Conservation (phyloP, 1,284 basidiomycete species). For the Ceratorhiza oryzae-sativae region DNA sequence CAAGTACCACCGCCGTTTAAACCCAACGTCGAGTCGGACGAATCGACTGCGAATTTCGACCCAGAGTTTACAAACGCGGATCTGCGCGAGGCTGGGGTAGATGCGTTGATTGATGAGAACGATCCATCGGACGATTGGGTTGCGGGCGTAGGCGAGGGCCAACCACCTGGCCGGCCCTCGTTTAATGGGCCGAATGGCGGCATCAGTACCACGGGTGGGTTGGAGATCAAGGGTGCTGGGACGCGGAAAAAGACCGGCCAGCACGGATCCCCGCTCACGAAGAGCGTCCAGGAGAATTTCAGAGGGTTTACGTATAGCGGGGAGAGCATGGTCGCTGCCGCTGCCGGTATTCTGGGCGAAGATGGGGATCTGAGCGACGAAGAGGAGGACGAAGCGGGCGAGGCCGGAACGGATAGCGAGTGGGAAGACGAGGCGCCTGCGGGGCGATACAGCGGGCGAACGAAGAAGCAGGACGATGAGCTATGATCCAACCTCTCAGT, state of each 20-base stretch:
- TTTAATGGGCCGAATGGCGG: constrained; percentile 39
- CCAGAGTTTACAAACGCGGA: constrained; percentile 95
- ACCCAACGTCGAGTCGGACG: constrained; percentile 97
- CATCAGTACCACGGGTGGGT: background rate
- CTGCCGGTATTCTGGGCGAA: constrained; percentile 55
- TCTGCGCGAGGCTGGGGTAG: constrained; percentile 71
- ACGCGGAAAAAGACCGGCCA: constrained; percentile 56
- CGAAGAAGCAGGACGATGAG: constrained; percentile 19
- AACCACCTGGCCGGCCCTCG: constrained; percentile 48
- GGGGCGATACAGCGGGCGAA: constrained; percentile 25
- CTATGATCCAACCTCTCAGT: background rate
- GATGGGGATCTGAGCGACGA: constrained; percentile 52
- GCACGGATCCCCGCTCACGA: constrained; percentile 75
- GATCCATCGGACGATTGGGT: constrained; percentile 79
- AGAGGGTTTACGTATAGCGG: constrained; percentile 89
- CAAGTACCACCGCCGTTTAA: constrained; percentile 98
- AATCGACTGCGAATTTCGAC: constrained; percentile 97
- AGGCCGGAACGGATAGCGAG: constrained; percentile 47
- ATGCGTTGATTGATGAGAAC: constrained; percentile 68
- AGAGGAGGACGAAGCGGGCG: constrained; percentile 50
- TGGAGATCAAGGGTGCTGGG: constrained; percentile 46
- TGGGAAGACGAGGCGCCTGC: constrained; percentile 48
- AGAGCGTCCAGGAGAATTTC: constrained; percentile 93
- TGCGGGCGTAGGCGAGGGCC: constrained; percentile 46
- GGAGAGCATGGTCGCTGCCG: constrained; percentile 70